These are phyloP conservation scores for Exutisphaerella laricina DNA, from an alignment of 2,329 filamentous ascomycete genomes.

Conservation along the genomic window DNA sequence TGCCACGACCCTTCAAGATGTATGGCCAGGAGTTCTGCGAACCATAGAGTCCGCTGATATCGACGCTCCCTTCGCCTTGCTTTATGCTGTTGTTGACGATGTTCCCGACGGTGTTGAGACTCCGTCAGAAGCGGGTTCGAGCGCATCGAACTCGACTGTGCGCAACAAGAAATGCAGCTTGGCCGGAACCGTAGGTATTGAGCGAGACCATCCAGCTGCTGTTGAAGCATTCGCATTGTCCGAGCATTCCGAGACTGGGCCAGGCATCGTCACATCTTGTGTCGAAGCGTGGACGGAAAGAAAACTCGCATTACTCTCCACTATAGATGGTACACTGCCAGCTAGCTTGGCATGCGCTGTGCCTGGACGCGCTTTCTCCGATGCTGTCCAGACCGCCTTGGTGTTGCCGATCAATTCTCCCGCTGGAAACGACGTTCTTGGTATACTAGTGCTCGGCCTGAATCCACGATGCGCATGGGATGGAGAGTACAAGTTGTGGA, in stretches of 20 bases:
- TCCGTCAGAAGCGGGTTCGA: constrained; percentile 6
- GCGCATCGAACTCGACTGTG: constrained; percentile 6
- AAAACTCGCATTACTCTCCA: constrained; percentile 29
- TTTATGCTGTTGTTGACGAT: constrained; percentile 25
- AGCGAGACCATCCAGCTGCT: constrained; percentile 21
- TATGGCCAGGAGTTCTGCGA: constrained; percentile 25
- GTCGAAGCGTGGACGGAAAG: constrained; percentile 29
- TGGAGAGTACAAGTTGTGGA: constrained; percentile 36
- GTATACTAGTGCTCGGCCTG: constrained; percentile 37
- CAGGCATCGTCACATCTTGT: constrained; percentile 28
- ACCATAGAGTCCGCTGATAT: constrained; percentile 15
- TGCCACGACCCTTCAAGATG: constrained; percentile 16
- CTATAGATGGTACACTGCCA: constrained; percentile 29
- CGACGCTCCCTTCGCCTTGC: constrained; percentile 26
- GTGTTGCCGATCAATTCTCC: constrained; percentile 36
- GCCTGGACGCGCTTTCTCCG: constrained; percentile 34
- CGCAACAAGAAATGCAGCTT: constrained; percentile 21
- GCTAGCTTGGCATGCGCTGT: constrained; percentile 26
- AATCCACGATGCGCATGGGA: constrained; percentile 38
- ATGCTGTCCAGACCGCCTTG: constrained; percentile 32
- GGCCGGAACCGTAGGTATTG: constrained; percentile 26
- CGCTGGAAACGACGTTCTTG: constrained; percentile 33
- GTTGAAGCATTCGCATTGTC: constrained; percentile 23
- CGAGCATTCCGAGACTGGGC: constrained; percentile 3
- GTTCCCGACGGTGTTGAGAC: constrained; percentile 10